Evolutionary conservation across 768 basidiomycete species (phyloP).

Genomic region (Xanthoconium stramineum): DNA sequence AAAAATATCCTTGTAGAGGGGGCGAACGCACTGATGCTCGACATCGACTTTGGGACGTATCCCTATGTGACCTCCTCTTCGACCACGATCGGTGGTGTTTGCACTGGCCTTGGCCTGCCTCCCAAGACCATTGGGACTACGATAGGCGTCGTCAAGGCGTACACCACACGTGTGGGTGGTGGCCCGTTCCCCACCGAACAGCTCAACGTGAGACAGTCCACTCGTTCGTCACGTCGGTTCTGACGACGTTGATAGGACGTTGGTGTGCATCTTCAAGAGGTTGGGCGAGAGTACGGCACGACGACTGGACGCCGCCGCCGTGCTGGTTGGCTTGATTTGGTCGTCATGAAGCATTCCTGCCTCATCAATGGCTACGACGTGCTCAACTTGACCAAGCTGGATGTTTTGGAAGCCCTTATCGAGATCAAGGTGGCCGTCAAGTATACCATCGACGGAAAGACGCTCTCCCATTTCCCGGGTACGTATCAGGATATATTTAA

Average conservation of each 20-base stretch:
- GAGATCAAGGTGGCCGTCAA: constrained; percentile 88
- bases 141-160: constrained; percentile 96
- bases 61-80: constrained; percentile 96
- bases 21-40: constrained; percentile 98
- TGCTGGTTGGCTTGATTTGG: constrained; percentile 97
- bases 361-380: constrained; percentile 94
- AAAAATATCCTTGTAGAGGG: constrained; percentile 93
- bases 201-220: constrained; percentile 60
- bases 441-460: constrained; percentile 75
- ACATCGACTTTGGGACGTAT: constrained; percentile 97
- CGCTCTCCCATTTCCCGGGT: constrained; percentile 87
- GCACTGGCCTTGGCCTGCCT: constrained; percentile 96
- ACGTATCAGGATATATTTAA: constrained; percentile 18
- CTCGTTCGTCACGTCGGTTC: neutral
- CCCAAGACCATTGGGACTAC: constrained; percentile 82
- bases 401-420: constrained; percentile 77
- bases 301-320: constrained; percentile 92
- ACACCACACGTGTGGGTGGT: constrained; percentile 97
- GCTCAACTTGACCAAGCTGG: constrained; percentile 95
- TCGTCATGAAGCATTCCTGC: constrained; percentile 89
- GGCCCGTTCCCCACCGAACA: constrained; percentile 98
- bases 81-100: constrained; percentile 92
- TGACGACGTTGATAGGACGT: constrained; percentile 47
- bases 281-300: constrained; percentile 87
- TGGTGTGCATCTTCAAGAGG: constrained; percentile 88